Base-by-base conservation (phyloP, 2,329 filamentous ascomycete genomes). In the Mycosphaerella sp. region DNA sequence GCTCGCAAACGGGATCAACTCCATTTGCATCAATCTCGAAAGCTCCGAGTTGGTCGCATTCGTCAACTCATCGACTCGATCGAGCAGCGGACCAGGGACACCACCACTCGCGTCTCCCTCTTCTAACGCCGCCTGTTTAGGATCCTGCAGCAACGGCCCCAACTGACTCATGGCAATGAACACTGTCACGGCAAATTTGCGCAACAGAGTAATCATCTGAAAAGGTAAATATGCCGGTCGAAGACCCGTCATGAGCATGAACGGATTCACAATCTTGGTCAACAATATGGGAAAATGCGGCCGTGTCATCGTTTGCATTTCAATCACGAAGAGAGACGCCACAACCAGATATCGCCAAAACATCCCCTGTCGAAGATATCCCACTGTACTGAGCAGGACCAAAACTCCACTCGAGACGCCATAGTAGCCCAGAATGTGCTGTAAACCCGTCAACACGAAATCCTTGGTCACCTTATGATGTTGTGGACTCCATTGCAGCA, bases 141-240 rank as follows among this genome's bases (percentile, higher is more conserved):
- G 57, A 58, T 72, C 73, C 45, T 69, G 71, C 10, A 88, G 71
- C 4, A 89, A 73, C 2, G 89, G 88, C 0, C 86, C 85, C 48
- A 95, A 79, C 71, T 95, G 89, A 5, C 84, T 84, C 54, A 95
- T 81, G 48, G 88, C 91, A 60, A 95, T 89, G 71, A 89, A 91
- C 26, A 89, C 72, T 2, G 89, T 91, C 48, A 97, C 75, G 12
- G 84, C 82, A 21, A 89, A 74, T 67, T 88, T 88, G 56, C 91
- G 83, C 5, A 86, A 81, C 6, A 97, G 80, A 11, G 79, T 74
- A 54, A 96, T 79, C 62, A 87, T 76, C 72, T 98, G 91, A 68
- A 93, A 98, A 2, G 91, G 92, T 3, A 97, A 78, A 61, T 86
- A 87, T 3, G 85, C 80, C 3, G 80, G 74, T 52, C 82, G 78